These are phyloP conservation scores for Colletotrichum spaethianum DNA, from an alignment of 2,329 filamentous ascomycete genomes.

Conservation along the genomic window DNA sequence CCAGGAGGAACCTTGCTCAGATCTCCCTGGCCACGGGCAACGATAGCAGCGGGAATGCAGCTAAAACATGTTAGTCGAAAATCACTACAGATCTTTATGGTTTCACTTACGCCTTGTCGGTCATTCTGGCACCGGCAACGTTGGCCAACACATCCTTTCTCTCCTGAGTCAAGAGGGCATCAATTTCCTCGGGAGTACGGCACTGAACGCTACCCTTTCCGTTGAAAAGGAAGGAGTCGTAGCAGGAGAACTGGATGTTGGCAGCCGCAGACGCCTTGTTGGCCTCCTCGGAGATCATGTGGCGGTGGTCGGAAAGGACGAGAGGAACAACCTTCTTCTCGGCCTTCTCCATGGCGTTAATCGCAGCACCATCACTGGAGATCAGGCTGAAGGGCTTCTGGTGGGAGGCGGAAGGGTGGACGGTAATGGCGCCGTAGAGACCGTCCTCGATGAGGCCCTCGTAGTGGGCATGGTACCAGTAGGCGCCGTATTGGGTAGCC, in stretches of 20 bases:
- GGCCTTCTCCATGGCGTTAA: constrained; percentile 60
- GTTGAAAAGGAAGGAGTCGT: constrained; percentile 74
- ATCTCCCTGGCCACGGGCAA: constrained; percentile 52
- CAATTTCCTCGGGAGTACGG: constrained; percentile 59
- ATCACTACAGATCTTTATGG: not conserved
- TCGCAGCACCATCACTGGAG: constrained; percentile 51
- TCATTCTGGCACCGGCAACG: constrained; percentile 50
- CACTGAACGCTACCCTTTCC: constrained; percentile 72
- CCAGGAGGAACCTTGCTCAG: constrained; percentile 56
- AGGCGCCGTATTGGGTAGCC: constrained; percentile 70
- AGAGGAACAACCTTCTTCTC: constrained; percentile 63
- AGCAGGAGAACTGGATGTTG: constrained; percentile 67
- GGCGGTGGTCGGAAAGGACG: constrained; percentile 70
- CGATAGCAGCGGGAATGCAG: constrained; percentile 57
- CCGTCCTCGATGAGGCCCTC: constrained; percentile 72
- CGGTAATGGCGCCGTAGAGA: constrained; percentile 68
- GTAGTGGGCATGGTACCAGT: constrained; percentile 74
- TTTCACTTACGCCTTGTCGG: constrained; percentile 56
- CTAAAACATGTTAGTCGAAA: constrained; percentile 34
- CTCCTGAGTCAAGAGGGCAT: constrained; percentile 50
- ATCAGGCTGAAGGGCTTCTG: constrained; percentile 66
- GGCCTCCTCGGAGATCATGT: constrained; percentile 64
- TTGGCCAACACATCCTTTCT: constrained; percentile 50
- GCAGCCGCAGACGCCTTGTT: constrained; percentile 60
- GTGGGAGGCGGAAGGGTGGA: constrained; percentile 54